Percentiles rank a stretch among this genome's conserved stretches.
phyloP scores from a whole-genome alignment of 441 rosid species.

The Croton laevigatus region DNA sequence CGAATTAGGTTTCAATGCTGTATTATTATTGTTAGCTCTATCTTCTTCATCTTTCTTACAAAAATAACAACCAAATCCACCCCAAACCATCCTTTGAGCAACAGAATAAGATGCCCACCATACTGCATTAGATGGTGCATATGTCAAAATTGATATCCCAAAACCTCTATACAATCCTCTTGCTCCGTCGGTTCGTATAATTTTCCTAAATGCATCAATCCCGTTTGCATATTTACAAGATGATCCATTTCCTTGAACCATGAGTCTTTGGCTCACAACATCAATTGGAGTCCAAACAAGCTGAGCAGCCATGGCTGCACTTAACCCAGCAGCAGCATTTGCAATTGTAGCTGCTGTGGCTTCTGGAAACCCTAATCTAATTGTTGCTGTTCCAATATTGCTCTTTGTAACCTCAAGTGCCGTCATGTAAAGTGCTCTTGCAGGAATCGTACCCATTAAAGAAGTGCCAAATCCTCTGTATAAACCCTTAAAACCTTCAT shows the following conservation, averaged over 20 bases:
- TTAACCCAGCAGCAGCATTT: conserved; percentile 70
- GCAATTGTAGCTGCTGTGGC: conserved; percentile 56
- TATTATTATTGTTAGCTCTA: conserved; percentile 14
- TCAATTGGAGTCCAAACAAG: conserved; percentile 83
- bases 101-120: conserved; percentile 92
- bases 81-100: conserved; percentile 59
- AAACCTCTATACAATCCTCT: conserved; percentile 87
- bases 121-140: conserved; percentile 81
- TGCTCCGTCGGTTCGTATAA: conserved; percentile 54
- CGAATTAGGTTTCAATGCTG: conserved; percentile 45
- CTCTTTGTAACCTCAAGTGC: conserved; percentile 89
- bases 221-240: conserved; percentile 63
- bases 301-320: conserved; percentile 83
- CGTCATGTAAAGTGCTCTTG: conserved; percentile 78
- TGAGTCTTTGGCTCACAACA: conserved; percentile 87
- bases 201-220: conserved; percentile 69
- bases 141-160: conserved; percentile 78
- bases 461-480: conserved; percentile 87
- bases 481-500: conserved; percentile 67
- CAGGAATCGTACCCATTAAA: conserved; percentile 75
- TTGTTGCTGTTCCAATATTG: conserved; percentile 58
- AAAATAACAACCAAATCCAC: conserved; percentile 40
- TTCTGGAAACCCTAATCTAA: conserved; percentile 58
- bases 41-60: conserved; percentile 29
- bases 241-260: conserved; percentile 57